Conservation (phyloP, 2,329 filamentous ascomycete species). For the Talaromyces verruculosus region DNA sequence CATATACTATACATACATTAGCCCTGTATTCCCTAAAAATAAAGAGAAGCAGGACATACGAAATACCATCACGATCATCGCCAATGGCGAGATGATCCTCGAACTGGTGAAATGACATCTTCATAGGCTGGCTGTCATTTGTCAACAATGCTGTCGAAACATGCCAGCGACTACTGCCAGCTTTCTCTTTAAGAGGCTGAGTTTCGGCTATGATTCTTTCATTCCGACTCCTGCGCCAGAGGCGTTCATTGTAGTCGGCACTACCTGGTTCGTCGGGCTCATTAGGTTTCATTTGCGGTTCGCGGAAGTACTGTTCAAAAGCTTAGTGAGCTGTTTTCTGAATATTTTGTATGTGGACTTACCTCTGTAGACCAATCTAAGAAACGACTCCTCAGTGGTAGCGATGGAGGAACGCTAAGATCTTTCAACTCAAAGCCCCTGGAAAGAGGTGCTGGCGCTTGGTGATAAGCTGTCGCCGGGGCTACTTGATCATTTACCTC, state of each 20-base stretch:
- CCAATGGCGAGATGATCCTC: conserved; percentile 93
- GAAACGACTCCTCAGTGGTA: conserved; percentile 81
- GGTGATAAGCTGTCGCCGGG: conserved; percentile 69
- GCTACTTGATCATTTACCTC: conserved; percentile 71
- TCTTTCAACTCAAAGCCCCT: conserved; percentile 68
- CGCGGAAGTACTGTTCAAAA: conserved; percentile 73
- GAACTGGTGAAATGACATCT: conserved; percentile 96
- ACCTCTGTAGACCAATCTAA: conserved; percentile 90
- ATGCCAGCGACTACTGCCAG: conserved; percentile 84
- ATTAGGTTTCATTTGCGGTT: conserved; percentile 95
- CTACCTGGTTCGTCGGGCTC: conserved; percentile 96
- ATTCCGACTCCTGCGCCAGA: conserved; percentile 91
- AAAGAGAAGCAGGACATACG: conserved; percentile 38
- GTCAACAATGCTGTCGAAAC: conserved; percentile 79
- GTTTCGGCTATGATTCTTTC: conserved; percentile 89
- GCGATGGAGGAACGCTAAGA: conserved; percentile 56
- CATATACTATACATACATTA: conserved; percentile 60
- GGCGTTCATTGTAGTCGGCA: conserved; percentile 89
- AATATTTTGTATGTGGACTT: conserved; percentile 28
- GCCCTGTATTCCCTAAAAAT: not conserved
- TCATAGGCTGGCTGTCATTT: conserved; percentile 83
- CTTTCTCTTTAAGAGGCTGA: conserved; percentile 87
- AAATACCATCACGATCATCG: conserved; percentile 87
- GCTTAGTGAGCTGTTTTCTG: conserved; percentile 14
- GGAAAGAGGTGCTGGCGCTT: conserved; percentile 75